These are phyloP conservation scores for Colletotrichum sp. DNA, from an alignment of 2,329 filamentous ascomycete species.

Conservation along the genomic window DNA sequence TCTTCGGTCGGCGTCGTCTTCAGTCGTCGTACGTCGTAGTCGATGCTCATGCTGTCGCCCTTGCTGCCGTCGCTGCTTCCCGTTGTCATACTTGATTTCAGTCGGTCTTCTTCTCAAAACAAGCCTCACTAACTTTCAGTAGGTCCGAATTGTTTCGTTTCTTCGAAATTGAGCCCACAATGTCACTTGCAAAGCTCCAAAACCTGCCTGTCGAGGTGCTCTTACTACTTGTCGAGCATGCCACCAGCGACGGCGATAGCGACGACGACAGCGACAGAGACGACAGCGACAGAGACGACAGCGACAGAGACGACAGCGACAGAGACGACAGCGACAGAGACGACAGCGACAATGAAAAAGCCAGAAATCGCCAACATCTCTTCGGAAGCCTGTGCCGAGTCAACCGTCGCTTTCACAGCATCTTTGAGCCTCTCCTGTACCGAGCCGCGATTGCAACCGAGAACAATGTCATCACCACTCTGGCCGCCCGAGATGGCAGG, in stretches of 20 bases:
- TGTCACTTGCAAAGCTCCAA: not conserved
- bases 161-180: not conserved
- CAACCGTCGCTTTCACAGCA: not conserved
- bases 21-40: no score
- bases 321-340: not conserved
- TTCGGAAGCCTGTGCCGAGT: accelerated
- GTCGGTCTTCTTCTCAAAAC: accelerated
- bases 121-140: not conserved
- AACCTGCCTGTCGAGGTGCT: not conserved
- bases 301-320: no score
- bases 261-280: no score
- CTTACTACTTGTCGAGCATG: not conserved
- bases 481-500: accelerated
- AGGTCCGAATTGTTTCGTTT: not conserved
- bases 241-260: no score
- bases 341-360: not conserved
- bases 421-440: not conserved
- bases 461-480: not conserved
- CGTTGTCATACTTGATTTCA: not conserved
- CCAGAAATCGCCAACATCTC: accelerated
- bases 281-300: not conserved
- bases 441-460: not conserved
- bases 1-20: not conserved
- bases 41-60: not conserved
- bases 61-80: not conserved